These are phyloP conservation scores for Limonium bicolor DNA, from an alignment of 148 eudicot species.

Conservation along the genomic window DNA sequence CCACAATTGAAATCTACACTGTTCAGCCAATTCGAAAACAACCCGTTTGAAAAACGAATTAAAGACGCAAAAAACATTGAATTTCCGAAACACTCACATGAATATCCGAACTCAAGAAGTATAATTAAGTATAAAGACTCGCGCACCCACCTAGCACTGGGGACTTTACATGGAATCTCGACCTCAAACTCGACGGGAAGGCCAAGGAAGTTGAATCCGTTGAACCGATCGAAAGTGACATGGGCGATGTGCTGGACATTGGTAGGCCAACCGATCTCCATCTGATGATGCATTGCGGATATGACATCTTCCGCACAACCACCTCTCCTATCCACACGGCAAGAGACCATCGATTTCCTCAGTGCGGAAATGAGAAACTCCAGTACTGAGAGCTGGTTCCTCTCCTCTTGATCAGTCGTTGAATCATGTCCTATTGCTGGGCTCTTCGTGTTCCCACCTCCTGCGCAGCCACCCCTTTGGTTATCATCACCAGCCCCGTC, in stretches of 20 bases:
- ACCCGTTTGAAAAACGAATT: too few species aligned
- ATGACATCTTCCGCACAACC: constrained; percentile 24
- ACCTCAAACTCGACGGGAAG: constrained; percentile 66
- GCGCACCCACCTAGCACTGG: constrained; percentile 69
- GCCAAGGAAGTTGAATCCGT: constrained; percentile 82
- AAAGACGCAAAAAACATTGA: neutral
- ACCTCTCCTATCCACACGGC: constrained; percentile 21
- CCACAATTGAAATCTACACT: too few species aligned
- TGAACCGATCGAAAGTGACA: constrained; percentile 80
- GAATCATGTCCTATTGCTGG: constrained; percentile 1
- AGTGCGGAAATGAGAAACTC: constrained; percentile 32
- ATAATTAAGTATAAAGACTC: too few species aligned
- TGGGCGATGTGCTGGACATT: constrained; percentile 76
- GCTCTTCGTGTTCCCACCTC: constrained; percentile 16
- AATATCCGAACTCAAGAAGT: too few species aligned
- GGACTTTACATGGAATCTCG: constrained; percentile 58
- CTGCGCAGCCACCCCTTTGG: constrained; percentile 24
- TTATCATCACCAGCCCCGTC: constrained; percentile 32
- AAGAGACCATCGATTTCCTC: constrained; percentile 39
- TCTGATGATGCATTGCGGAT: constrained; percentile 29
- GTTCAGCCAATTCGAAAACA: too few species aligned
- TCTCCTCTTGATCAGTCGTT: constrained; percentile 10
- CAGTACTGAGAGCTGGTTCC: constrained; percentile 23
- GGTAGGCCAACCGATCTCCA: constrained; percentile 99
- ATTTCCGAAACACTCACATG: too few species aligned